Percentiles rank a stretch among this genome's conserved stretches.
Evolutionary conservation across 306 rosid species (phyloP).

Genomic region (Alnus rubra): DNA sequence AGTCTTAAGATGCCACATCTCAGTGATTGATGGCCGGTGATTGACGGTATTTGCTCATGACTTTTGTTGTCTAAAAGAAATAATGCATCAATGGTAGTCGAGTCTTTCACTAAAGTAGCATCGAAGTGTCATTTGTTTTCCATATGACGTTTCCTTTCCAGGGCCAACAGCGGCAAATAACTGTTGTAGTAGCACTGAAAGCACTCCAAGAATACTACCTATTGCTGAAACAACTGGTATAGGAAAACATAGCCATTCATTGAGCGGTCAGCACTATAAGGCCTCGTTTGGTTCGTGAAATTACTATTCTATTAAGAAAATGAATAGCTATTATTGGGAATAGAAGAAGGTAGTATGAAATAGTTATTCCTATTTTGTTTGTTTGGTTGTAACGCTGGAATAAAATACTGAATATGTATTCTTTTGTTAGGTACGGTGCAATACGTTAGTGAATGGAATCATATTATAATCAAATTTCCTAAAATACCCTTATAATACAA

Average conservation of each 20-base stretch:
- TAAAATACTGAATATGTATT: no score
- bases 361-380: no score
- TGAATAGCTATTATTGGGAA: no score
- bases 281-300: no score
- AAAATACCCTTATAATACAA: no score
- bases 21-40: neutral
- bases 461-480: no score
- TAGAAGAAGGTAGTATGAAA: no score
- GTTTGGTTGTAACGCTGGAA: no score
- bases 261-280: slow-evolving; percentile 60
- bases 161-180: slow-evolving; percentile 54
- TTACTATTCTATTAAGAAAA: no score
- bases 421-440: no score
- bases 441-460: no score
- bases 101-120: slow-evolving; percentile 12
- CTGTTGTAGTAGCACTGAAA: slow-evolving; percentile 76
- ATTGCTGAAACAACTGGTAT: slow-evolving; percentile 59
- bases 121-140: slow-evolving; percentile 10
- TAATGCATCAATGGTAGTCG: neutral
- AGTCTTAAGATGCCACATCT: neutral
- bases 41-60: neutral
- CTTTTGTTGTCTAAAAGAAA: no score
- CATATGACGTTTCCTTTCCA: slow-evolving; percentile 30
- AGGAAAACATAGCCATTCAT: slow-evolving; percentile 51
- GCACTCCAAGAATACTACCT: slow-evolving; percentile 49